phyloP scores from a whole-genome alignment of 2,329 filamentous ascomycete species.

The Aureobasidium sp. region DNA sequence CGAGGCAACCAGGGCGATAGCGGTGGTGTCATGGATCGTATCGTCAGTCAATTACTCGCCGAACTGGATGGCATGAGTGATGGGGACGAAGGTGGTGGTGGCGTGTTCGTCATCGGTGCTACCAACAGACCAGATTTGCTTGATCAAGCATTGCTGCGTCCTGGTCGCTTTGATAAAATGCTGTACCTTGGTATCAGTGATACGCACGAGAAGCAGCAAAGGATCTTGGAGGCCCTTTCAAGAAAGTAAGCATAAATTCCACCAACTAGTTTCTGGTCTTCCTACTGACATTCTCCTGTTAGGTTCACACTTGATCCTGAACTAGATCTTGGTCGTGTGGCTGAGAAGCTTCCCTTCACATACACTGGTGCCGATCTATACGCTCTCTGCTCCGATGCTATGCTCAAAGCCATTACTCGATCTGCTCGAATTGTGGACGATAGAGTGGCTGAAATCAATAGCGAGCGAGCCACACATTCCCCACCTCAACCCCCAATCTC shows the following conservation, averaged over 20 bases:
- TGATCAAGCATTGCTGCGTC: conserved; percentile 80
- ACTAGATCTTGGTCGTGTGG: conserved; percentile 67
- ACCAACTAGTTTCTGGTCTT: background rate
- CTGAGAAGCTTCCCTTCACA: conserved; percentile 77
- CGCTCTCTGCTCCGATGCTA: conserved; percentile 92
- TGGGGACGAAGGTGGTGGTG: conserved; percentile 70
- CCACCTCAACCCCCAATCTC: conserved; percentile 50
- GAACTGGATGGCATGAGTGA: conserved; percentile 98
- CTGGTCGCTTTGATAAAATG: conserved; percentile 96
- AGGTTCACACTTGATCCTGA: conserved; percentile 79
- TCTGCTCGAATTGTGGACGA: conserved; percentile 77
- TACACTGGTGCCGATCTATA: conserved; percentile 98
- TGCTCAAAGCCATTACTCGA: conserved; percentile 96
- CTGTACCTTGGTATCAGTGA: conserved; percentile 93
- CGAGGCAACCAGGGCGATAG: conserved; percentile 95
- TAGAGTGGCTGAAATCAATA: conserved; percentile 67
- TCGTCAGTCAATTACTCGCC: conserved; percentile 87
- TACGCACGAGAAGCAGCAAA: conserved; percentile 92
- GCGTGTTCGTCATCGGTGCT: conserved; percentile 93
- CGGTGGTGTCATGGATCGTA: conserved; percentile 96
- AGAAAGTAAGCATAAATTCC: conserved; percentile 63
- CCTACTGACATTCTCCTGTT: background rate
- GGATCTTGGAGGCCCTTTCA: conserved; percentile 87
- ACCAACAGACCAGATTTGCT: conserved; percentile 92
- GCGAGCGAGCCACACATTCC: conserved; percentile 26